Evolutionary conservation across 1,139 yeast genomes (phyloP).

Genomic region (Yarrowia galli): DNA sequence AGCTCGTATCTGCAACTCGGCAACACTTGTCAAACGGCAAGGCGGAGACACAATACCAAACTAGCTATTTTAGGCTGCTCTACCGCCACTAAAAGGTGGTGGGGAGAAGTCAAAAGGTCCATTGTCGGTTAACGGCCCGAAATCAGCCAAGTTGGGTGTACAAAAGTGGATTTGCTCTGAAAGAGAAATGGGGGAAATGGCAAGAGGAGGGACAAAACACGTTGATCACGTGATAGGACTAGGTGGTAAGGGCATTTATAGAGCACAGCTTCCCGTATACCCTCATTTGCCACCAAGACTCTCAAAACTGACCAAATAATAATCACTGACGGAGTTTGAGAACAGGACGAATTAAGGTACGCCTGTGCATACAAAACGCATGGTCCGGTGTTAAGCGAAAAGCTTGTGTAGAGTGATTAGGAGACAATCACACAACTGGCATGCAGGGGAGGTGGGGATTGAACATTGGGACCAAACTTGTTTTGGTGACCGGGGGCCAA

Average conservation of each 20-base stretch:
- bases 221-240: too few relatives aligned
- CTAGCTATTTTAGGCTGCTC: background rate
- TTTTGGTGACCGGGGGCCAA: too few relatives aligned
- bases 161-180: too few relatives aligned
- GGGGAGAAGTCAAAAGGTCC: constrained; percentile 6
- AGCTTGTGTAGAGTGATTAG: constrained; percentile 3
- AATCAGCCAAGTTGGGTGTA: background rate
- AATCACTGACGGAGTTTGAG: too few relatives aligned
- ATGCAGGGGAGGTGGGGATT: constrained; percentile 20
- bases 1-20: background rate
- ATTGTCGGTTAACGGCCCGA: constrained; percentile 33
- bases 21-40: too few relatives aligned
- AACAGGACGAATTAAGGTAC: constrained; percentile 6
- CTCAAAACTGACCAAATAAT: too few relatives aligned
- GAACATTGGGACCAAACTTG: too few relatives aligned
- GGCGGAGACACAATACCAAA: background rate
- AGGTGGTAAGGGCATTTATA: too few relatives aligned
- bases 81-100: background rate
- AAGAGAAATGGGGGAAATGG: too few relatives aligned
- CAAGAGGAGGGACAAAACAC: too few relatives aligned
- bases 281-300: too few relatives aligned
- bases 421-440: background rate
- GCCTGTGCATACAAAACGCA: constrained; percentile 1
- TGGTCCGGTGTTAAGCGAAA: constrained; percentile 6
- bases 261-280: too few relatives aligned